Evolutionary conservation across 371 early-diverging fungal species (phyloP).

Genomic region (Amoeboaphelidium protococcarum): DNA sequence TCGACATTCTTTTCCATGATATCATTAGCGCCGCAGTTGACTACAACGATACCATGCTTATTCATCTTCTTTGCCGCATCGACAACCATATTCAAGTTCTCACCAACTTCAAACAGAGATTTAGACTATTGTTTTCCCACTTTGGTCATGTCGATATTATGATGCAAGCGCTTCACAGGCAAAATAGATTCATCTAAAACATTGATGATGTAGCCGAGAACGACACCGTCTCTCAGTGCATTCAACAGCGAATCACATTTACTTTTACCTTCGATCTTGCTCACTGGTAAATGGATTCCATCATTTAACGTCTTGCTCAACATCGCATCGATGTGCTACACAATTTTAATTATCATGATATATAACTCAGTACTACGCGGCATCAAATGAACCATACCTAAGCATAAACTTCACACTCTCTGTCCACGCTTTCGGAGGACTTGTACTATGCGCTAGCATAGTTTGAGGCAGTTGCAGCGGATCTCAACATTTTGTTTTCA

Average conservation of each 20-base stretch:
- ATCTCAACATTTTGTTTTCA: too few species aligned
- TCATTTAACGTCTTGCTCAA: too few species aligned
- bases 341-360: neutral
- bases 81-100: neutral
- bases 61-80: neutral
- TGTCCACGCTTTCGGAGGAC: neutral
- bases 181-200: neutral
- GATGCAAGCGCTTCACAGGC: neutral
- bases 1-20: conserved; percentile 4
- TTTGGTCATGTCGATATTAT: neutral
- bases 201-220: neutral
- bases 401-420: neutral
- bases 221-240: neutral
- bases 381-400: neutral
- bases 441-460: too few species aligned
- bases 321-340: neutral
- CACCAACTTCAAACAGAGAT: neutral
- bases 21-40: conserved; percentile 1
- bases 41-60: neutral
- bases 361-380: too few species aligned
- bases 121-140: neutral
- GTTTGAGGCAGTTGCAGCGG: too few species aligned
- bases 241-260: neutral
- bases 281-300: too few species aligned
- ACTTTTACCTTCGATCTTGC: neutral